These are phyloP conservation scores for Entamoeba histolytica DNA, from an alignment of 208 protist genomes.

Conservation along the genomic window DNA sequence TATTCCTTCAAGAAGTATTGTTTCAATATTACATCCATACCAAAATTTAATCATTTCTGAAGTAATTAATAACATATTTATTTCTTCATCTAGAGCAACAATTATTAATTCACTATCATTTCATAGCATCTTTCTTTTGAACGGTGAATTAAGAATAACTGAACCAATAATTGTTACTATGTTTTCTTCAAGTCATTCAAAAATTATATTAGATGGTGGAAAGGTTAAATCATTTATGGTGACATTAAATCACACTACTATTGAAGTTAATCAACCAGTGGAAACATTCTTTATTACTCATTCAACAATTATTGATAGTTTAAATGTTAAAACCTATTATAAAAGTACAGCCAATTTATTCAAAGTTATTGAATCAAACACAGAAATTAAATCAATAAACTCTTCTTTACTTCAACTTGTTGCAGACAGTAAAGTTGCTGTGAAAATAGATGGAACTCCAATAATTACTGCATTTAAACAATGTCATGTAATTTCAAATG, in stretches of 20 bases:
- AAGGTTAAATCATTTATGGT: neutral
- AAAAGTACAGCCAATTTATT: neutral
- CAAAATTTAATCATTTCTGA: neutral
- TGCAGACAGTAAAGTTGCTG: neutral
- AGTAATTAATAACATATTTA: neutral
- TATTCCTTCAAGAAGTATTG: neutral
- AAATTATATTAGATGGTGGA: neutral
- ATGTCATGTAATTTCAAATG: neutral
- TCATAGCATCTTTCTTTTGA: neutral
- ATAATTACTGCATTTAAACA: neutral
- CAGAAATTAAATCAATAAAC: neutral
- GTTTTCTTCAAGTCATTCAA: neutral
- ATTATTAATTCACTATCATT: neutral
- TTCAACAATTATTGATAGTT: neutral
- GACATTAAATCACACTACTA: neutral
- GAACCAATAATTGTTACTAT: neutral
- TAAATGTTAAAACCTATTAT: neutral
- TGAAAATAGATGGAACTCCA: neutral
- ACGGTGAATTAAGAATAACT: neutral
- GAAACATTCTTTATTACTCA: neutral
- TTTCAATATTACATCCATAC: neutral
- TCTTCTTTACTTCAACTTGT: neutral
- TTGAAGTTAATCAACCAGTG: neutral
- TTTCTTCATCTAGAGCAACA: neutral
- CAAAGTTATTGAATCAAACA: neutral